Evolutionary conservation across 1,139 yeast species (phyloP), one percentile per base, ranked within the genome.

Genomic region (Debaryomyces sp.): DNA sequence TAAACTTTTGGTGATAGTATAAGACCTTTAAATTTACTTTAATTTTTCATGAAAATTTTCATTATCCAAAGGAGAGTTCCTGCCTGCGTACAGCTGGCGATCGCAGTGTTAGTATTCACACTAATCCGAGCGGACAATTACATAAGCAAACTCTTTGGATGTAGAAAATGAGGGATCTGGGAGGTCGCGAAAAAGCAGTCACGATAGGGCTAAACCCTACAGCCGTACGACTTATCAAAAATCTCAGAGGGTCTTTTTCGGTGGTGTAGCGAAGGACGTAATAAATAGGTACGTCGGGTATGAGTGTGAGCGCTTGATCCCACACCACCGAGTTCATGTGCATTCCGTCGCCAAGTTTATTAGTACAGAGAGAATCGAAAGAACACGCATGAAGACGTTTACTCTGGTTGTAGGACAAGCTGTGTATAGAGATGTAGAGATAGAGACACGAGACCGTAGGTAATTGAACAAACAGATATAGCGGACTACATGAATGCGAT

Each of bases 1-100:
- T 46, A 43, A 46, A 46, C 45, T 50, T 32, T 44, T 43, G 44
- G 45, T 47, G 48, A 38, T 41, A 41, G 26, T 41, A 41, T 35
- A 35, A 35, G 12, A 35, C 38, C 37, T 35, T 35, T 35, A 41
- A 41, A 32, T 27, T n/a, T 29, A 29, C 26, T 18, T 18, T 32
- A 41, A 29, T 30, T 41, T 41, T 41, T 41, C 43, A 41, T 41
- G 43, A 41, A 41, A 41, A 41, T 41, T 41, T 41, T 41, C 43
- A 41, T 41, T 29, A 29, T 32, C 35, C 27, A 18, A 21, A 30
- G 22, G 36, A 30, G 17, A 18, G 18, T 23, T 27, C 26, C 43
- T 17, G 13, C 43, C 43, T 41, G 43, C 24, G 43, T 41, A 41
- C 36, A 41, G 36, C 35, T 21, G 15, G 32, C 27, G 15, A 13